Evolutionary conservation across 352 stramenopile genomes (phyloP).

Genomic region (Globisporangium nodosum): DNA sequence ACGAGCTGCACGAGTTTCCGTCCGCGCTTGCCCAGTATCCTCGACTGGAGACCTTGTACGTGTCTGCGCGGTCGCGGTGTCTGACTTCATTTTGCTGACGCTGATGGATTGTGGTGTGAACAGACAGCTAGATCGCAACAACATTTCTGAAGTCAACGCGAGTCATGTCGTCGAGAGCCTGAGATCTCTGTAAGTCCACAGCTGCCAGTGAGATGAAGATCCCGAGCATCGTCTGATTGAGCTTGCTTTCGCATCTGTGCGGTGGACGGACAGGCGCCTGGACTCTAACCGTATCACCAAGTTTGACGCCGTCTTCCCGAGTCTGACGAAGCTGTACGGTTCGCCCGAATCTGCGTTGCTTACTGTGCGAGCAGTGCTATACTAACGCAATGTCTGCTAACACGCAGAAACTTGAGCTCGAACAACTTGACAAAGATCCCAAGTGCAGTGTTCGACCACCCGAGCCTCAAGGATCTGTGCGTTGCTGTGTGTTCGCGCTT

Average conservation of each 20-base stretch:
- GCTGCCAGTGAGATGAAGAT: neutral
- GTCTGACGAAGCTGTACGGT: no score
- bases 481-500: neutral
- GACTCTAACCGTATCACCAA: no score
- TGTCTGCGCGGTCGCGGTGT: neutral
- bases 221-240: no score
- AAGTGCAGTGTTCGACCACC: neutral
- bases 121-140: constrained; percentile 3
- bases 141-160: neutral
- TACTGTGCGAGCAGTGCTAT: no score
- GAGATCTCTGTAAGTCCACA: neutral
- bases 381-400: no score
- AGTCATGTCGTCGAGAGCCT: neutral
- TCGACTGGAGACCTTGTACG: constrained; percentile 1
- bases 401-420: neutral
- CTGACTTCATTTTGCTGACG: neutral
- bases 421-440: constrained; percentile 7
- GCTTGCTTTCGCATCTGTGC: neutral
- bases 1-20: constrained; percentile 1
- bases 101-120: neutral
- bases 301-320: no score
- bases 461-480: constrained; percentile 2
- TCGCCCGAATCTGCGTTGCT: no score
- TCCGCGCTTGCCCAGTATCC: neutral
- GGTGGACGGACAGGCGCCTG: no score